Conservation (phyloP, 2,329 filamentous ascomycete genomes). For the Colletotrichum lindemuthianum region DNA sequence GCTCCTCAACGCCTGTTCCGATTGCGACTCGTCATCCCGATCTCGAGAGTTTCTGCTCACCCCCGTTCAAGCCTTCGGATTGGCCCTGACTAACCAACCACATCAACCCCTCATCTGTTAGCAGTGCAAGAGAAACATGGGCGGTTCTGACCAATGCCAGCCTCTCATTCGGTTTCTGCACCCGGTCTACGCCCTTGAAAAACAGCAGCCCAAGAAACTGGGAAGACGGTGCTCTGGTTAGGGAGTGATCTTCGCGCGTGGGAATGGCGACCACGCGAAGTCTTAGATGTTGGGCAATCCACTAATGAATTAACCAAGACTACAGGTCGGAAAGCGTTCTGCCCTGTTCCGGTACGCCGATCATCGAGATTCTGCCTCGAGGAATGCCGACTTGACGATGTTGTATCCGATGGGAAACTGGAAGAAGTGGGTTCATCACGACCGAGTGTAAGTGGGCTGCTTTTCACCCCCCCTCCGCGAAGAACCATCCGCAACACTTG, state of each 20-base stretch:
- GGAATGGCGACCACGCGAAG: slow-evolving; percentile 14
- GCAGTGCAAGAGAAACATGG: background rate
- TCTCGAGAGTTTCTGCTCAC: slow-evolving; percentile 4
- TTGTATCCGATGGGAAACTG: background rate
- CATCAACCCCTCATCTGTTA: background rate
- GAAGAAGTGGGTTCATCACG: too few relatives aligned
- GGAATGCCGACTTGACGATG: background rate
- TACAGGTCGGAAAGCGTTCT: background rate
- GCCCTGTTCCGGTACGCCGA: slow-evolving; percentile 12
- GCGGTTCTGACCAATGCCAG: background rate
- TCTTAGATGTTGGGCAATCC: background rate
- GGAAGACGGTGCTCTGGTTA: slow-evolving; percentile 14
- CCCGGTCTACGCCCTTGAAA: background rate
- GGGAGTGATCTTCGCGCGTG: slow-evolving; percentile 21
- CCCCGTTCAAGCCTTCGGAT: background rate
- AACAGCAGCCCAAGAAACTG: slow-evolving; percentile 2
- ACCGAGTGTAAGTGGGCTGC: too few relatives aligned
- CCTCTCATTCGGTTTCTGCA: slow-evolving; percentile 16
- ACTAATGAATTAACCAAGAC: background rate
- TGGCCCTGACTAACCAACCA: background rate
- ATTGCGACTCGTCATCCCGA: slow-evolving; percentile 20
- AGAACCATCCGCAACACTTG: too few relatives aligned
- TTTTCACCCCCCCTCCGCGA: too few relatives aligned
- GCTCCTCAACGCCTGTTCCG: slow-evolving; percentile 3
- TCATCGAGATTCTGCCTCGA: slow-evolving; percentile 12